Conservation (phyloP, 257 asterid species). For the Haberlea rhodopensis region DNA sequence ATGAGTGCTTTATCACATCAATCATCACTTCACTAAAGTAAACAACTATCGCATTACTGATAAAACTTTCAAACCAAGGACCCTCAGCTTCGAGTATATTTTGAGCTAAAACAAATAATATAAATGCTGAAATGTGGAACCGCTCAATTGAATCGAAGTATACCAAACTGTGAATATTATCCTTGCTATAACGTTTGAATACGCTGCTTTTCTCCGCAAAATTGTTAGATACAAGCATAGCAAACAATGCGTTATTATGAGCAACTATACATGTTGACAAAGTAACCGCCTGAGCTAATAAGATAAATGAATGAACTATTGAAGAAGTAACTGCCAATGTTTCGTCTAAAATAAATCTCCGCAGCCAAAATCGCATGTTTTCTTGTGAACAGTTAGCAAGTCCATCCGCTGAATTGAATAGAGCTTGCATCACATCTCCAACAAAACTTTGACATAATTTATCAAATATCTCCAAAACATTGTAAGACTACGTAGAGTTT, state of each 20-base stretch:
- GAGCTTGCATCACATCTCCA: constrained; percentile 92
- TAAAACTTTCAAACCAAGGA: constrained; percentile 29
- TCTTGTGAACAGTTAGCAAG: constrained; percentile 80
- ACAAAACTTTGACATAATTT: constrained; percentile 90
- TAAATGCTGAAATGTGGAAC: constrained; percentile 87
- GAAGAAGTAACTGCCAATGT: constrained; percentile 72
- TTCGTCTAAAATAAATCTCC: constrained; percentile 83
- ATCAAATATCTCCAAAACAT: constrained; percentile 97
- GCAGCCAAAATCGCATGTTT: constrained; percentile 46
- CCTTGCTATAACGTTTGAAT: constrained; percentile 91
- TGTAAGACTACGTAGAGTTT: constrained; percentile 97
- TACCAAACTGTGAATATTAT: constrained; percentile 76
- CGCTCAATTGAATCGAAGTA: constrained; percentile 89
- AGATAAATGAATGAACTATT: constrained; percentile 80
- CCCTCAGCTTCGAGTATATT: constrained; percentile 6
- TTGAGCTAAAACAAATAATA: background rate
- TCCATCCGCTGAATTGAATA: constrained; percentile 83
- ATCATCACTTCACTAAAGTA: constrained; percentile 78
- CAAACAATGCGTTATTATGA: constrained; percentile 87
- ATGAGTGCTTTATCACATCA: constrained; percentile 87
- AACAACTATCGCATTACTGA: constrained; percentile 61
- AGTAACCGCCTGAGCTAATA: constrained; percentile 96
- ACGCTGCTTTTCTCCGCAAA: constrained; percentile 96
- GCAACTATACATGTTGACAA: constrained; percentile 97
- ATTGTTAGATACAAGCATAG: constrained; percentile 95